phyloP scores from a whole-genome alignment of 345 rosid genomes.

The Citrus maxima region DNA sequence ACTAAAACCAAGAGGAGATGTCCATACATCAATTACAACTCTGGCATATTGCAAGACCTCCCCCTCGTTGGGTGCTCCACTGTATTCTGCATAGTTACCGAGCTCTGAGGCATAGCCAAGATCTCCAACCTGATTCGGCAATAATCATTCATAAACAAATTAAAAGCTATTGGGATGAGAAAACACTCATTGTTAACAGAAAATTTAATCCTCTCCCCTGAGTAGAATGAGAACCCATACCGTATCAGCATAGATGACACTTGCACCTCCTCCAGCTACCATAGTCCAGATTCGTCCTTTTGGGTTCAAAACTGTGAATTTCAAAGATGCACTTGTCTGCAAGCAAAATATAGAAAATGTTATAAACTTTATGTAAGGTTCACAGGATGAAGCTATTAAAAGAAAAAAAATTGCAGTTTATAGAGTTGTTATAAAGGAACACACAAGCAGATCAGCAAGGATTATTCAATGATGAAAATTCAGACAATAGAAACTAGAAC shows the following conservation, averaged over 20 bases:
- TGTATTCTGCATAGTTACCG: slow-evolving; percentile 91
- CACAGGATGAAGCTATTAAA: neutral
- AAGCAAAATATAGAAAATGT: slow-evolving; percentile 6
- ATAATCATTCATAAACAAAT: slow-evolving; percentile 9
- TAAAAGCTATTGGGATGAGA: neutral
- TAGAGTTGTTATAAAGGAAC: neutral
- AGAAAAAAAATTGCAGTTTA: neutral
- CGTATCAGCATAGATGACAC: slow-evolving; percentile 94
- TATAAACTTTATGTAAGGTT: neutral
- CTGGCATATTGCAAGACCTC: slow-evolving; percentile 98
- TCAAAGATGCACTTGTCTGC: slow-evolving; percentile 97
- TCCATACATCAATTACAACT: slow-evolving; percentile 85
- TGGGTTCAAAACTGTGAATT: slow-evolving; percentile 93
- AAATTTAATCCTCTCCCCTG: slow-evolving; percentile 3
- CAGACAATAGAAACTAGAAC: neutral
- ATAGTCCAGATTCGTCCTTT: slow-evolving; percentile 90
- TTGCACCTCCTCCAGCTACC: slow-evolving; percentile 99
- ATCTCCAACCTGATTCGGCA: slow-evolving; percentile 72
- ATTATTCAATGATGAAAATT: neutral
- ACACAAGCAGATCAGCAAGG: neutral
- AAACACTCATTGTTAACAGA: neutral
- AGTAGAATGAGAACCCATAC: slow-evolving; percentile 38
- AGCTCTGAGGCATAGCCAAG: slow-evolving; percentile 90
- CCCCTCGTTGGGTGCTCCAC: slow-evolving; percentile 98
- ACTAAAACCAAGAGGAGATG: neutral